Base-by-base conservation (phyloP, 192 early-diverging fungal species). In the Coemansia nantahalensis region DNA sequence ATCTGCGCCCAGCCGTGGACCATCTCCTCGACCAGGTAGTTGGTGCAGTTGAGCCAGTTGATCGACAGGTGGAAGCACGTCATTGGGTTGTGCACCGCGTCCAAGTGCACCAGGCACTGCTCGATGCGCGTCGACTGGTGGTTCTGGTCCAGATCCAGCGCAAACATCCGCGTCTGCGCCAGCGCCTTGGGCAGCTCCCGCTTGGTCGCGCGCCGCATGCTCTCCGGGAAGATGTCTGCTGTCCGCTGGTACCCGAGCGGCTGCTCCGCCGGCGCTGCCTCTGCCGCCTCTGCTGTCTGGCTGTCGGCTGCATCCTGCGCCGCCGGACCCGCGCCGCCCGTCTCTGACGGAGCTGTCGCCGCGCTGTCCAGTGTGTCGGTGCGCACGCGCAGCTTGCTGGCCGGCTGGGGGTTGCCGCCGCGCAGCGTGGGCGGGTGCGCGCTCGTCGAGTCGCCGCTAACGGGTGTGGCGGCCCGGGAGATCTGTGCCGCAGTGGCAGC, bases 1-100 rank as follows among this genome's bases (percentile, higher is more conserved):
- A n/a, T n/a, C n/a, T n/a, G n/a, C n/a, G n/a, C n/a, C n/a, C n/a
- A n/a, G 6, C 70, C 67, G 33, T 77, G 79, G 21, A 97, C 75
- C 44, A 93, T 62, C 38, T 97, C 93, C 50, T 96, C 90, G 13
- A 98, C 84, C 32, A 92, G 60, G 32, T 87, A 65, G 10, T 91
- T 88, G 2, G 92, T 95, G 67, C 94, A 98, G 35, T 90, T 91
- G 15, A 97, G 70, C 96, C 96, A 98, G 73, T 95, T 86, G 16
- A 98, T 57, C 56, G 93, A 90, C 43, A 97, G 84, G 53, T 97
- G 93, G 58, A 91, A 98, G 62, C 92, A 92, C 42, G 87, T 82
- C 45, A 81, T 80, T 16, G 91, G 81, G 52, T 95, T 95, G 68
- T 96, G 88, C 17, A 89, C 77, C 5, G 90, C 85, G 57, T 98